These are phyloP conservation scores for Trichoderma semiorbis DNA, from an alignment of 2,329 filamentous ascomycete genomes.

Conservation along the genomic window DNA sequence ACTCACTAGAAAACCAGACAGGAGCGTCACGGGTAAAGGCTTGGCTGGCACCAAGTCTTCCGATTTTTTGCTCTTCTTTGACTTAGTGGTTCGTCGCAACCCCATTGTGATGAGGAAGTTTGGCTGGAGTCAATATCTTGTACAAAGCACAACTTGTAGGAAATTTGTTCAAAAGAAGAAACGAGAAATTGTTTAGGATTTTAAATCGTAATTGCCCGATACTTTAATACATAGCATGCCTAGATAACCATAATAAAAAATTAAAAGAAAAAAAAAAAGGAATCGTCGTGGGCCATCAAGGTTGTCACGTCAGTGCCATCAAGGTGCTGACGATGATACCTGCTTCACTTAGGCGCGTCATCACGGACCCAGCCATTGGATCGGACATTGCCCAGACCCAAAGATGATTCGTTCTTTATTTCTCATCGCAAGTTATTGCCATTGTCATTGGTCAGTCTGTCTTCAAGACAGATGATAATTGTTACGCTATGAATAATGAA, in stretches of 20 bases:
- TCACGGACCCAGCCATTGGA: not conserved
- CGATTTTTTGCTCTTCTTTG: not conserved
- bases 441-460: not conserved
- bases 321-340: constrained; percentile 2
- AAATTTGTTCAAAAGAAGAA: not conserved
- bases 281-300: not conserved
- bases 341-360: not conserved
- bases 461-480: not conserved
- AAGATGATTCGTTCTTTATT: not conserved
- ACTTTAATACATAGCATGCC: not conserved
- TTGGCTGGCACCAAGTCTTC: constrained; percentile 19
- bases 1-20: constrained; percentile 35
- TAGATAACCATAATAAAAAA: not conserved
- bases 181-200: not conserved
- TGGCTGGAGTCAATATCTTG: not conserved
- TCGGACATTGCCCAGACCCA: not conserved
- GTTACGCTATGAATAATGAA: not conserved
- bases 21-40: constrained; percentile 33
- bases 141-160: not conserved
- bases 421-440: not conserved
- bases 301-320: constrained; percentile 1
- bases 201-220: not conserved
- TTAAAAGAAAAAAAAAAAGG: not conserved
- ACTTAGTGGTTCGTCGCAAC: not conserved
- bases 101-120: not conserved